Evolutionary conservation across 2,329 filamentous ascomycete species (phyloP).

Genomic region (Nigrospora oryzae): DNA sequence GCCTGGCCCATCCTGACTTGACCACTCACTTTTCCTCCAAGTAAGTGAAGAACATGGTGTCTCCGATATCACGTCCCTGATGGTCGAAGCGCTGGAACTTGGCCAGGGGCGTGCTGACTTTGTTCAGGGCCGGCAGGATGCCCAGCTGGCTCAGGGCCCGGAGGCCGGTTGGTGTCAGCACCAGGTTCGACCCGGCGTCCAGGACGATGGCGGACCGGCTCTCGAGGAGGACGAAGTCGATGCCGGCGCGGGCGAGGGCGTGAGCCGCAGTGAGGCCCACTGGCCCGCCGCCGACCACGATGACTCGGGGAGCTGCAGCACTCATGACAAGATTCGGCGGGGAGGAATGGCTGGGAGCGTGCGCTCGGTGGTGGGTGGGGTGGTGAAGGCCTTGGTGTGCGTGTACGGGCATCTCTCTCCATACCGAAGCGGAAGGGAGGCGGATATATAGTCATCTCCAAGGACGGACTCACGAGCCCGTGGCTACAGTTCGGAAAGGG

Average conservation of each 20-base stretch:
- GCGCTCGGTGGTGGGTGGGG: no score
- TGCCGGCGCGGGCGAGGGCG: constrained; percentile 13
- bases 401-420: no score
- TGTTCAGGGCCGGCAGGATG: constrained; percentile 11
- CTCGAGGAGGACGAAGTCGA: constrained; percentile 28
- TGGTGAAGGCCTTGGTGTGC: no score
- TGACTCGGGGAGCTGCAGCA: constrained; percentile 2
- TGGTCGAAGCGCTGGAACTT: constrained; percentile 14
- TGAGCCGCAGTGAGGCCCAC: constrained; percentile 16
- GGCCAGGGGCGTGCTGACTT: constrained; percentile 12
- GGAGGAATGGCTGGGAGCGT: no score
- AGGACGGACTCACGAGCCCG: no score
- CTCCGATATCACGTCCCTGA: constrained; percentile 15
- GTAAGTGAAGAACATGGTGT: constrained; percentile 12
- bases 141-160: constrained; percentile 24
- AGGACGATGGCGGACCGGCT: constrained; percentile 2
- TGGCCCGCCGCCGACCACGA: constrained; percentile 16
- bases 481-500: no score
- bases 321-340: not conserved
- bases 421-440: no score
- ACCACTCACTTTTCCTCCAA: constrained; percentile 14
- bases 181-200: constrained; percentile 20
- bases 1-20: not conserved
- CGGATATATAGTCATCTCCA: no score
- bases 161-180: constrained; percentile 14